phyloP scores from a whole-genome alignment of 2,329 filamentous ascomycete genomes.

The Polytolypa hystricis region DNA sequence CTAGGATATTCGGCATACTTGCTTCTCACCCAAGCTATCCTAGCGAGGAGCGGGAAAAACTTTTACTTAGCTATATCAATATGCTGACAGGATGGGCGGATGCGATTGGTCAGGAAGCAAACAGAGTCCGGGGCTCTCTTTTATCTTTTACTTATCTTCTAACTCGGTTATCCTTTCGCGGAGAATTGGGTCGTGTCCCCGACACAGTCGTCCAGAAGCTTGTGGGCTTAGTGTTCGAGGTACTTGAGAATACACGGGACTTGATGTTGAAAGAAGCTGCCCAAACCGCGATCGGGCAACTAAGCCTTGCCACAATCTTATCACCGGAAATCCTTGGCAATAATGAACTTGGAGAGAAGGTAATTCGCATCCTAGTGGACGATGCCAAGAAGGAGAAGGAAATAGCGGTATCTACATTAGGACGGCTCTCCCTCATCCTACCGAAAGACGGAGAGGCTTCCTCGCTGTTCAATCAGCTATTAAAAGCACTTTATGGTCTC shows the following conservation, averaged over 20 bases:
- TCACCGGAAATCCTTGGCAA: constrained; percentile 20
- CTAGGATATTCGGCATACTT: constrained; percentile 61
- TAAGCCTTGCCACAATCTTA: constrained; percentile 49
- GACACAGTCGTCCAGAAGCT: constrained; percentile 32
- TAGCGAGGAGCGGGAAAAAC: constrained; percentile 17
- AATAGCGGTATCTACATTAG: constrained; percentile 68
- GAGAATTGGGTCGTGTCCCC: constrained; percentile 19
- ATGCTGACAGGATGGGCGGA: constrained; percentile 43
- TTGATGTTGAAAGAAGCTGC: constrained; percentile 46
- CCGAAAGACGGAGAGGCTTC: constrained; percentile 25
- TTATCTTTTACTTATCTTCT: constrained; percentile 47
- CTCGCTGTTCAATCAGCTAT: constrained; percentile 37
- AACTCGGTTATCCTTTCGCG: constrained; percentile 46
- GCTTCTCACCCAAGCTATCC: constrained; percentile 48
- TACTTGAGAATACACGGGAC: constrained; percentile 46
- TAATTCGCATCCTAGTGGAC: constrained; percentile 53
- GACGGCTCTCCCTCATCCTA: constrained; percentile 55
- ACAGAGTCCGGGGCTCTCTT: constrained; percentile 51
- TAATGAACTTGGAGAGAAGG: constrained; percentile 27
- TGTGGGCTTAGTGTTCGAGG: constrained; percentile 36
- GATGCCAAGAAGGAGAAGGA: constrained; percentile 73
- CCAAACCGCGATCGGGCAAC: constrained; percentile 48
- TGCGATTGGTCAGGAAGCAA: constrained; percentile 49
- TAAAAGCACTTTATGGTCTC: constrained; percentile 60
- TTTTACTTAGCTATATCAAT: constrained; percentile 37